A percentile compares a stretch with the other conserved stretches of the same genome.
Evolutionary conservation across 2,329 filamentous ascomycete genomes (phyloP).

Genomic region (Helicocarpus griseus): DNA sequence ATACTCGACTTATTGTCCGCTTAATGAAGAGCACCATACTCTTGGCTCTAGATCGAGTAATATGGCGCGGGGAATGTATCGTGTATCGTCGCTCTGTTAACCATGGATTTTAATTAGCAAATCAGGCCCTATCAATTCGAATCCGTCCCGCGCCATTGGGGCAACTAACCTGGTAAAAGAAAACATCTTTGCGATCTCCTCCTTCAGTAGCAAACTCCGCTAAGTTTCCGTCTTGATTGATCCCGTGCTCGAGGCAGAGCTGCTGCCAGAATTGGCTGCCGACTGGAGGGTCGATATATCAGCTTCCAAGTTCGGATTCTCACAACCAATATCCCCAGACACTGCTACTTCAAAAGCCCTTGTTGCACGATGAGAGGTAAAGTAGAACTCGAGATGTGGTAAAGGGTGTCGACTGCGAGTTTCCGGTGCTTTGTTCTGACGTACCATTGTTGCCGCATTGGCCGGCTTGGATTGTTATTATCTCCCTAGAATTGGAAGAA

Average conservation of each 20-base stretch:
- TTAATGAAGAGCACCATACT: constrained; percentile 36
- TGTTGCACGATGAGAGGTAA: neutral
- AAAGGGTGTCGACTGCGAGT: neutral
- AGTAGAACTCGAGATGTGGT: neutral
- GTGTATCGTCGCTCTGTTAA: constrained; percentile 79
- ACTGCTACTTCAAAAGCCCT: neutral
- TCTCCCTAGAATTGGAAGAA: constrained; percentile 57
- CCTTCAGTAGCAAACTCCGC: constrained; percentile 97
- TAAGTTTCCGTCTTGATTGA: constrained; percentile 92
- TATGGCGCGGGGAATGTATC: constrained; percentile 95
- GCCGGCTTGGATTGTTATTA: constrained; percentile 97
- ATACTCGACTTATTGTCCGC: neutral
- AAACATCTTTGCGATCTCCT: constrained; percentile 95
- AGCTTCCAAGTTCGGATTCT: constrained; percentile 16
- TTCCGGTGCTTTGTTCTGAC: constrained; percentile 33
- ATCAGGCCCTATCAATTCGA: neutral
- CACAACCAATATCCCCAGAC: too few species aligned
- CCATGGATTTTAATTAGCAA: neutral
- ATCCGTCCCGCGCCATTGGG: neutral
- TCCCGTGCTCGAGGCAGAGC: constrained; percentile 94
- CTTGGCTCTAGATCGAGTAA: constrained; percentile 90
- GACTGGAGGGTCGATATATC: constrained; percentile 46
- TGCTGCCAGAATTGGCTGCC: constrained; percentile 99
- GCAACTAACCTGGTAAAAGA: constrained; percentile 68
- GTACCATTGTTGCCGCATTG: constrained; percentile 98